phyloP scores from a whole-genome alignment of 257 asterid species.

The Capsicum baccatum region DNA sequence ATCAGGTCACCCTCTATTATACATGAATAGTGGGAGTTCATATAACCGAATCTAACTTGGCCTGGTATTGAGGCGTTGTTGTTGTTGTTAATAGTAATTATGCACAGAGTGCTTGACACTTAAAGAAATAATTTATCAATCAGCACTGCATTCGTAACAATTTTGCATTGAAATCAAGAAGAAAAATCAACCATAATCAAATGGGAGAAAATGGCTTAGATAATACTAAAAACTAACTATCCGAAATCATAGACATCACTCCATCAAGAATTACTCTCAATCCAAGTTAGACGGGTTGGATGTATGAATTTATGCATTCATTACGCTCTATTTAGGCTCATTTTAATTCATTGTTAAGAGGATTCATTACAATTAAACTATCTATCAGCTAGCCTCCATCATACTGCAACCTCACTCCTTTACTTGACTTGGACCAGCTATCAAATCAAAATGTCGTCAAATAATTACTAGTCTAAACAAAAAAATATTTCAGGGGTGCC shows the following conservation, averaged over 20 bases:
- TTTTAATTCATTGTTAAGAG: background rate
- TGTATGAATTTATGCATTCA: background rate
- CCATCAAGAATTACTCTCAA: slow-evolving; percentile 17
- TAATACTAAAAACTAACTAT: too few species aligned
- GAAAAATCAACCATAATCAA: background rate
- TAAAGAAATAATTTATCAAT: background rate
- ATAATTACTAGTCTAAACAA: background rate
- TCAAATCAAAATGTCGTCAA: slow-evolving; percentile 23
- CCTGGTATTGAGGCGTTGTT: background rate
- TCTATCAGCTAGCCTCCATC: background rate
- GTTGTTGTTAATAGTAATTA: background rate
- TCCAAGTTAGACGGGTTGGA: slow-evolving; percentile 2
- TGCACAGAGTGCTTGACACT: background rate
- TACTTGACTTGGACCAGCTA: background rate
- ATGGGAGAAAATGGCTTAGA: too few species aligned
- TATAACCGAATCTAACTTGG: background rate
- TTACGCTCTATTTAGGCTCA: background rate
- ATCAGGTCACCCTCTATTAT: background rate
- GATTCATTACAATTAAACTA: slow-evolving; percentile 8
- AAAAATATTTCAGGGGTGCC: background rate
- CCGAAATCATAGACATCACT: background rate
- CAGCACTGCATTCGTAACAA: background rate
- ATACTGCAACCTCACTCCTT: background rate
- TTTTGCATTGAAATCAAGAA: background rate
- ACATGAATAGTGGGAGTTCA: background rate